These are phyloP conservation scores for Phalaenopsis equestris DNA, from an alignment of 106 monocot genomes.

Conservation along the genomic window DNA sequence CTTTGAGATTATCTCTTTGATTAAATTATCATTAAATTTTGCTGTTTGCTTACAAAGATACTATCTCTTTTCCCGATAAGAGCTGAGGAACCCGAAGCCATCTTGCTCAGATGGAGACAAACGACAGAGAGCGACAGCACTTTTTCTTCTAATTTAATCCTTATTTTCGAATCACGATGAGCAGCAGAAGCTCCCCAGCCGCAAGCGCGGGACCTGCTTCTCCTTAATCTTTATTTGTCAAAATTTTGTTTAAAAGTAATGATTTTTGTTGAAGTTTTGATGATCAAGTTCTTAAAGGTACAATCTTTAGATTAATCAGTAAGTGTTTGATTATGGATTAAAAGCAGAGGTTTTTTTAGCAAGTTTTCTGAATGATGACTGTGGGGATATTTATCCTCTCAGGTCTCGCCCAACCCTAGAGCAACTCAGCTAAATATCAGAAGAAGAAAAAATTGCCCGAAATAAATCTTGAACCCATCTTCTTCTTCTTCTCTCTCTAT, in stretches of 20 bases:
- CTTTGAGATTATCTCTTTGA: background rate
- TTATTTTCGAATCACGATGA: background rate
- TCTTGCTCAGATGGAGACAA: constrained; percentile 7
- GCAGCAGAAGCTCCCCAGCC: background rate
- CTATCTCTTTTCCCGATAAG: constrained; percentile 5
- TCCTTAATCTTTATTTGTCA: background rate
- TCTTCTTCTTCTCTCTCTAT: background rate
- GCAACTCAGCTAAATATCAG: background rate
- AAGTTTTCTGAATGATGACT: background rate
- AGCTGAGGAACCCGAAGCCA: constrained; percentile 10
- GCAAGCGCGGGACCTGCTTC: background rate
- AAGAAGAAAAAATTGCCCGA: constrained; percentile 4
- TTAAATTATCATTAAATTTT: background rate
- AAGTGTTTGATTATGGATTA: background rate
- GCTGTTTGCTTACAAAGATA: constrained; percentile 1
- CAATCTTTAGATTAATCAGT: background rate
- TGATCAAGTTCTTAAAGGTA: background rate
- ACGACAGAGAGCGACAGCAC: constrained; percentile 7
- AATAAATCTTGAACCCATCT: constrained; percentile 3
- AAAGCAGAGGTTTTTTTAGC: background rate
- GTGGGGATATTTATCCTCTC: background rate
- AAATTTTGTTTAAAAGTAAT: background rate
- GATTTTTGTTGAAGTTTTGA: background rate
- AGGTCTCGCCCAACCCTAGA: background rate
- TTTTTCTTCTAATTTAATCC: background rate